Conservation (phyloP, 2,329 filamentous ascomycete species). For the Aspergillus sergii region DNA sequence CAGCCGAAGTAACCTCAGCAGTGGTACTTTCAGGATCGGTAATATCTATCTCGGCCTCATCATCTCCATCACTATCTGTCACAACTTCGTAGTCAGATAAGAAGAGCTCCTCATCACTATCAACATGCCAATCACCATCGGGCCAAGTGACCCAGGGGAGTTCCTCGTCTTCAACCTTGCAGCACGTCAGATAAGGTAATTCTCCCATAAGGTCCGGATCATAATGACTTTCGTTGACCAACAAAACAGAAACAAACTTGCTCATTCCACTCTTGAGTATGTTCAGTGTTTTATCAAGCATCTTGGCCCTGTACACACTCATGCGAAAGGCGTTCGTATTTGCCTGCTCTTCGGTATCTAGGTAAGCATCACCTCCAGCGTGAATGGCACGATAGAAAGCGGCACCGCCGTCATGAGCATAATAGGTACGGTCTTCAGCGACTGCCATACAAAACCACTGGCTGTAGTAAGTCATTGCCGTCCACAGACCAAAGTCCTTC, state of each 20-base stretch:
- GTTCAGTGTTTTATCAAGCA: slow-evolving; percentile 30
- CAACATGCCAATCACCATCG: neutral
- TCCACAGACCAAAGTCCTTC: slow-evolving; percentile 12
- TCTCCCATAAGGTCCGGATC: slow-evolving; percentile 34
- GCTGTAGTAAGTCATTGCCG: slow-evolving; percentile 26
- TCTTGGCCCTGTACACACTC: slow-evolving; percentile 27
- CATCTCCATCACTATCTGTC: neutral
- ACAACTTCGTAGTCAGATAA: neutral
- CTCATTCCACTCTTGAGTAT: slow-evolving; percentile 46
- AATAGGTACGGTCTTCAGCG: slow-evolving; percentile 41
- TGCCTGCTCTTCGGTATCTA: slow-evolving; percentile 36
- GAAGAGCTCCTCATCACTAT: neutral
- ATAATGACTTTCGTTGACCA: slow-evolving; percentile 41
- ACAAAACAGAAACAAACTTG: slow-evolving; percentile 33
- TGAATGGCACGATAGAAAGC: slow-evolving; percentile 47
- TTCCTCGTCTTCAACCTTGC: slow-evolving; percentile 33
- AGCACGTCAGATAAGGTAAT: slow-evolving; percentile 50
- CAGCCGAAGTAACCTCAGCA: neutral
- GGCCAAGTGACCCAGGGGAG: slow-evolving; percentile 11
- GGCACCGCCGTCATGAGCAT: slow-evolving; percentile 49
- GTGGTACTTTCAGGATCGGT: neutral
- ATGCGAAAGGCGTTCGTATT: slow-evolving; percentile 32
- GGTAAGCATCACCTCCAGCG: slow-evolving; percentile 45
- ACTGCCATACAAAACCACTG: slow-evolving; percentile 51
- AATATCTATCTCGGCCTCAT: neutral